Evolutionary conservation across 805 yeast genomes (phyloP).

Genomic region (Lipomyces chichibuensis): DNA sequence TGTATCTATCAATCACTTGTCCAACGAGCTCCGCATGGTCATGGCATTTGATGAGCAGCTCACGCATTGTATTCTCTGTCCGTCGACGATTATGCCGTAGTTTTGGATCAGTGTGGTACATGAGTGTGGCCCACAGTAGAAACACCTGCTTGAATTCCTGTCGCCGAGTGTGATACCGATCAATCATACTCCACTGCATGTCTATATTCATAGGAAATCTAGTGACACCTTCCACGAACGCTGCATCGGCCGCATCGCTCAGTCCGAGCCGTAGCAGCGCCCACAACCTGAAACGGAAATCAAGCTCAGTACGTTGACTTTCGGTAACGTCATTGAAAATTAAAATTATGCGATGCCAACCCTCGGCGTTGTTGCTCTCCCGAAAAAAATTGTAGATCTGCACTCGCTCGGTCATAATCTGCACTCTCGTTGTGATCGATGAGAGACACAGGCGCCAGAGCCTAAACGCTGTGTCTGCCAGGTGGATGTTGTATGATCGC

Average conservation of each 20-base stretch:
- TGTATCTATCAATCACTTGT: background rate
- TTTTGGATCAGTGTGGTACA: constrained; percentile 14
- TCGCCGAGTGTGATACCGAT: constrained; percentile 7
- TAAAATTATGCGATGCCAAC: constrained; percentile 31
- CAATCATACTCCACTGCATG: constrained; percentile 26
- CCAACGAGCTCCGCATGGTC: constrained; percentile 4
- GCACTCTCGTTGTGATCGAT: constrained; percentile 7
- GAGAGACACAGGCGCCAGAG: constrained; percentile 25
- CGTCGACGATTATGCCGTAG: constrained; percentile 5
- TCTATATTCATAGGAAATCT: constrained; percentile 10
- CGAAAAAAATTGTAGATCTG: constrained; percentile 28
- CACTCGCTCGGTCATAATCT: constrained; percentile 13
- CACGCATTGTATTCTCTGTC: constrained; percentile 8
- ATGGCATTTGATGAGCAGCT: constrained; percentile 8
- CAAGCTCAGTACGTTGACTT: constrained; percentile 21
- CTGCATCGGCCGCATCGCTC: constrained; percentile 9
- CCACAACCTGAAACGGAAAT: constrained; percentile 29
- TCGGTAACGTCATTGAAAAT: constrained; percentile 25
- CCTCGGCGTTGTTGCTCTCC: constrained; percentile 12
- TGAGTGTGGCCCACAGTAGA: constrained; percentile 14
- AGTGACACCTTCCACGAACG: constrained; percentile 8
- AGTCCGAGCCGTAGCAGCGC: constrained; percentile 25
- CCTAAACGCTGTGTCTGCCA: constrained; percentile 19
- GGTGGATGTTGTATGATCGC: constrained; percentile 10
- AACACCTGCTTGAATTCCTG: constrained; percentile 16